phyloP scores from a whole-genome alignment of 1,139 yeast genomes.

The Magnusiomyces tetraspermus region DNA sequence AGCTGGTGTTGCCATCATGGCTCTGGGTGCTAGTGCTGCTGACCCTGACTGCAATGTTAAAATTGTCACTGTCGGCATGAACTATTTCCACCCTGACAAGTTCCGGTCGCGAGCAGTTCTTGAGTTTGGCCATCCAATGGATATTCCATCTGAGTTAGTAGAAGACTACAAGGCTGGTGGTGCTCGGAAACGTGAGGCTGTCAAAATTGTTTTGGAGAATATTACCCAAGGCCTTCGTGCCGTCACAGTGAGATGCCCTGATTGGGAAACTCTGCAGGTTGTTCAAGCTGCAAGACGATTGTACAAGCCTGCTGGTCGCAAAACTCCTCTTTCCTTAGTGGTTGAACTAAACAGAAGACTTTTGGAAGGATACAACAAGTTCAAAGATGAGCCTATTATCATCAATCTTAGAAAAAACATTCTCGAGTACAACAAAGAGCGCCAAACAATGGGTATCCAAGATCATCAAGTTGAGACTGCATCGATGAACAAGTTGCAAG shows the following conservation, averaged over 20 bases:
- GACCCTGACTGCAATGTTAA: conserved; percentile 61
- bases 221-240: conserved; percentile 71
- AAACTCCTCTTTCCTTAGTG: conserved; percentile 67
- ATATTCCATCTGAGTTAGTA: conserved; percentile 54
- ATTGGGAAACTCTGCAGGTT: conserved; percentile 84
- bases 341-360: conserved; percentile 86
- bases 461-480: conserved; percentile 84
- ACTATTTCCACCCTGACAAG: conserved; percentile 91
- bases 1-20: conserved; percentile 98
- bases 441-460: conserved; percentile 63
- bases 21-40: conserved; percentile 76
- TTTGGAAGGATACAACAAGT: conserved; percentile 67
- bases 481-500: conserved; percentile 39
- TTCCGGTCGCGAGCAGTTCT: conserved; percentile 90
- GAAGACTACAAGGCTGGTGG: conserved; percentile 48
- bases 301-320: conserved; percentile 60
- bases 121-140: conserved; percentile 87
- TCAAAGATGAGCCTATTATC: conserved; percentile 62
- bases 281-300: conserved; percentile 89
- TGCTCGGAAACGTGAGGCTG: conserved; percentile 58
- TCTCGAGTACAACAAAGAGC: conserved; percentile 53
- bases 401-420: conserved; percentile 52
- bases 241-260: conserved; percentile 87
- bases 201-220: conserved; percentile 56
- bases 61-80: conserved; percentile 94